Evolutionary conservation across 352 stramenopile species (phyloP), one percentile per base, ranked within the genome.

Genomic region (Thraustochytrium sp.): DNA sequence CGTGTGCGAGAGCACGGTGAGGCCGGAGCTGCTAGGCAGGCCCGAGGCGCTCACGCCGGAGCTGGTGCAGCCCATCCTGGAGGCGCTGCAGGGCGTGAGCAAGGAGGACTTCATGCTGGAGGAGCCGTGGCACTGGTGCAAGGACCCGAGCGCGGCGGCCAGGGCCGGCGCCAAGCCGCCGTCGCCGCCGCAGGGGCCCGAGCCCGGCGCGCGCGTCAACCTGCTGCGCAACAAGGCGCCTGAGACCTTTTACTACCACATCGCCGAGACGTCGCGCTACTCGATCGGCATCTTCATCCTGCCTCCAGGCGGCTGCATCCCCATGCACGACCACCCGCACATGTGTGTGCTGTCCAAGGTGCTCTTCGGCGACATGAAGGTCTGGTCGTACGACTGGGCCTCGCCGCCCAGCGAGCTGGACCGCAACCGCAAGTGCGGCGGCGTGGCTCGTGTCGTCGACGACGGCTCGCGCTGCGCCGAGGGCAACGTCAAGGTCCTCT

Each of bases 271-370:
- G 11, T 65, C 87, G 23, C 82, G 88, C 36, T 93, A 91, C 63
- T 88, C 84, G 13, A 89, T 90, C 59, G 89, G 89, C 44, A 89
- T 93, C 76, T 93, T 93, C 85, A 85, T 93, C 40, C 92, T 93
- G 78, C 88, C 89, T 18, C 90, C 90, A 0, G 76, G 87, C 53
- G 85, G 86, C 31, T 61, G 84, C n/a, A 93, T 93, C 59, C 90
- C 90, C 0, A 75, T 92, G 9, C 90, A 93, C 76, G 89, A 93
- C 87, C 90, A 93, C 85, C 90, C 90, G 1, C 86, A 86, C 54
- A 93, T 93, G 90, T 89, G 88, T 36, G 90, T 93, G 2, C 61
- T 93, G 5, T 90, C 82, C 56, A 85, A 89, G 56, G 85, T 93
- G 13, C 76, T 93, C 2, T 92, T 91, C 76, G 90, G 90, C 38